Evolutionary conservation across 2,329 filamentous ascomycete genomes (phyloP).

Genomic region (Paecilomyces niveus): DNA sequence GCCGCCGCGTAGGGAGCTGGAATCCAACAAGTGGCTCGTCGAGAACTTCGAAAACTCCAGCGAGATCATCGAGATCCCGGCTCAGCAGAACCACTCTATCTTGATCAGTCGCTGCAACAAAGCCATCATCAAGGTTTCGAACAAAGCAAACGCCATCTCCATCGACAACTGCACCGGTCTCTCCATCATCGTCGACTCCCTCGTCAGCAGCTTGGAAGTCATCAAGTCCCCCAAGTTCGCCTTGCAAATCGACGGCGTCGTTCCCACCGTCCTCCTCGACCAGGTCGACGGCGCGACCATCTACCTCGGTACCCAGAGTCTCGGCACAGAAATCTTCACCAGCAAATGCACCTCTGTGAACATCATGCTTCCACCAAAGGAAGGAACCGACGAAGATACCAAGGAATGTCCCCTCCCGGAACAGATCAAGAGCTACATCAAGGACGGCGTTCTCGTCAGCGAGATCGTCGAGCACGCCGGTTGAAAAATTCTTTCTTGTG

Average conservation of each 20-base stretch:
- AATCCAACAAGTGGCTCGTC: conserved; percentile 90
- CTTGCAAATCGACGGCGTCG: conserved; percentile 77
- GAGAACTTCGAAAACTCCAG: conserved; percentile 83
- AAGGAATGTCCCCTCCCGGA: conserved; percentile 81
- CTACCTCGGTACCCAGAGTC: conserved; percentile 76
- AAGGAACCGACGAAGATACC: conserved; percentile 67
- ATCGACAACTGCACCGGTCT: conserved; percentile 83
- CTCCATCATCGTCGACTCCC: conserved; percentile 78
- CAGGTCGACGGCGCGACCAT: conserved; percentile 86
- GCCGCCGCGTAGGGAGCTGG: conserved; percentile 68
- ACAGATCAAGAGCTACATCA: conserved; percentile 77
- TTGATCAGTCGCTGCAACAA: conserved; percentile 90
- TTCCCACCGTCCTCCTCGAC: conserved; percentile 85
- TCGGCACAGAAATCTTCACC: conserved; percentile 73
- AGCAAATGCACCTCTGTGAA: conserved; percentile 87
- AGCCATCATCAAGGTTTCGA: conserved; percentile 78
- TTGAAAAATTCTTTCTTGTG: conserved; percentile 32
- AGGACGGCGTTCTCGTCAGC: conserved; percentile 69
- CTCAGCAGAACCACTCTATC: conserved; percentile 76
- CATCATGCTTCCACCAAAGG: conserved; percentile 67
- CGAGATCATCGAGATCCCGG: conserved; percentile 71
- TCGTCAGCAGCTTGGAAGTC: conserved; percentile 86
- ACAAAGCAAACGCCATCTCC: conserved; percentile 95
- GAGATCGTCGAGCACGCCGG: conserved; percentile 96
- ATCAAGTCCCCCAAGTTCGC: conserved; percentile 95